A percentile compares a stretch with the other conserved stretches of the same genome.
phyloP scores from a whole-genome alignment of 345 rosid species.

The Limnanthes douglasii region DNA sequence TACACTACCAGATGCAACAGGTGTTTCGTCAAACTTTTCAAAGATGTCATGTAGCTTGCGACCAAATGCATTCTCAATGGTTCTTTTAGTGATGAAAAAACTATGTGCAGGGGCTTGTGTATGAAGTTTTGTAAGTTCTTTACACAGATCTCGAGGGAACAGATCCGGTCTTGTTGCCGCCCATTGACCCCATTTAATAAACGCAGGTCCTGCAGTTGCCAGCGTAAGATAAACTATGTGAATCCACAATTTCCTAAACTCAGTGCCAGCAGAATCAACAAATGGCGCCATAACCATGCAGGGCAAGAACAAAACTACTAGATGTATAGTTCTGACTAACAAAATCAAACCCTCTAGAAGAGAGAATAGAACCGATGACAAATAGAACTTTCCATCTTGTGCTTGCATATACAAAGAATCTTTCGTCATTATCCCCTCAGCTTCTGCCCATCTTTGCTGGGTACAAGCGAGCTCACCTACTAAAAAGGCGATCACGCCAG shows the following conservation, averaged over 20 bases:
- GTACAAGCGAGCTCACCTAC: slow-evolving; percentile 39
- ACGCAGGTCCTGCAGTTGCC: slow-evolving; percentile 91
- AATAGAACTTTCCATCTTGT: slow-evolving; percentile 37
- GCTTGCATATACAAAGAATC: slow-evolving; percentile 39
- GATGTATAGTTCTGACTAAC: slow-evolving; percentile 58
- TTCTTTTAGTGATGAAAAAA: slow-evolving; percentile 64
- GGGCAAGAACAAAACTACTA: slow-evolving; percentile 60
- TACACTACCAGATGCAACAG: slow-evolving; percentile 98
- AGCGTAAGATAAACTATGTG: slow-evolving; percentile 60
- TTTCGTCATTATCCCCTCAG: slow-evolving; percentile 19
- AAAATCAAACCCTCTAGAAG: slow-evolving; percentile 37
- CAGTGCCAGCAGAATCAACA: slow-evolving; percentile 37
- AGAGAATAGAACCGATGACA: slow-evolving; percentile 30
- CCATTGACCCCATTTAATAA: slow-evolving; percentile 99
- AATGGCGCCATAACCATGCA: slow-evolving; percentile 70
- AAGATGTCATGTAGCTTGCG: slow-evolving; percentile 79
- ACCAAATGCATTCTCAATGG: slow-evolving; percentile 82
- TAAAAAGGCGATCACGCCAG: slow-evolving; percentile 51
- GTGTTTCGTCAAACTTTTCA: slow-evolving; percentile 73
- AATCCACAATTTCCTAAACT: slow-evolving; percentile 48
- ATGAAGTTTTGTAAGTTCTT: slow-evolving; percentile 84
- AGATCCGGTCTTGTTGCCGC: slow-evolving; percentile 96
- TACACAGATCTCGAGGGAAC: slow-evolving; percentile 78
- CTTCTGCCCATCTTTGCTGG: slow-evolving; percentile 45
- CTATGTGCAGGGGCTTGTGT: slow-evolving; percentile 85